Base-by-base conservation (phyloP, 495 filamentous ascomycete species). In the Aspergillus asperescens region DNA sequence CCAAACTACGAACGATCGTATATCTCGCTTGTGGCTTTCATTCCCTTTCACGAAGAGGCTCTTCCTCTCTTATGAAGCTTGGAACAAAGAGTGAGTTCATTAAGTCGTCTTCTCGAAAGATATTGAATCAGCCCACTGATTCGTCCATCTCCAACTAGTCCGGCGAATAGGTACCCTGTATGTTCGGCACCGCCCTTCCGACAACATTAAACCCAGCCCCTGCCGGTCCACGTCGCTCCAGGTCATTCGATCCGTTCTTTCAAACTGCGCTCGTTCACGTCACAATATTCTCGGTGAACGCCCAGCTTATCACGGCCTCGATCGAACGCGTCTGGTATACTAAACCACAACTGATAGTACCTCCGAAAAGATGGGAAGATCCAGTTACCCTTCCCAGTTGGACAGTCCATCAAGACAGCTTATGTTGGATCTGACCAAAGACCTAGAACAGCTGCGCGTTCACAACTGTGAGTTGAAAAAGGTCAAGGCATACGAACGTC, bases 331-430 rank as follows among this genome's bases (percentile, higher is more conserved):
- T 22, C 37, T 4, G n/a, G 23, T 23, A 40, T 40, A 4, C 18
- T 18, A 43, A 18, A 54, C 23, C 15, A 5, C 48, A 16, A 16
- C 29, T 5, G 12, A 22, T 18, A 22, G 18, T 5, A 13, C 16
- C 12, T 7, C 39, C 28, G 37, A 28, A 50, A 61, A 16, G 18
- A 72, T 72, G 69, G 61, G 61, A 5, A 47, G 54, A 8, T 47
- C 53, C 3, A 63, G 64, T 20, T 62, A 65, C 29, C 59, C 60
- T 15, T 51, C 67, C 1, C 57, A 57, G 13, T 15, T 68, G 45
- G 76, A 79, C 50, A 78, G 73, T 50, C 74, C 76, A 2, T 79
- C 77, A 5, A 62, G 67, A 18, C 76, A 80, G 47, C 67, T 79
- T 2, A 62, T 79, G n/a, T 56, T 62, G n/a, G 76, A 79, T 25